phyloP scores from a whole-genome alignment of 257 asterid species.

The Orobanche coerulescens region DNA sequence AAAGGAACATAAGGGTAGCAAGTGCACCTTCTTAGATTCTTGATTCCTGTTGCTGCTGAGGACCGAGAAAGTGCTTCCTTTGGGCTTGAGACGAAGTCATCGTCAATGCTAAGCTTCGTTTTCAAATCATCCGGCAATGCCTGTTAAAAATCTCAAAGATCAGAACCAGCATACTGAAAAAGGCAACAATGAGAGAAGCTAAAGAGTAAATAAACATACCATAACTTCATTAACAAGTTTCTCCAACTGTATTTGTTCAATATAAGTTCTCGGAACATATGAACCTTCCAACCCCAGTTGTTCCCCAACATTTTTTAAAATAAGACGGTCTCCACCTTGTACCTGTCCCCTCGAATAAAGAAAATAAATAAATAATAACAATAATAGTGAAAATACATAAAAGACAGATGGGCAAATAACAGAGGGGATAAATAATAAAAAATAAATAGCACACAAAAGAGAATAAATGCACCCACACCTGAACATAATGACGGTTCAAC shows the following conservation, averaged over 20 bases:
- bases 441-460: neutral
- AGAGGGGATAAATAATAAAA: neutral
- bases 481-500: constrained; percentile 79
- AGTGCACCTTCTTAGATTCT: constrained; percentile 52
- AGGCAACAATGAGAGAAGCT: constrained; percentile 2
- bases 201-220: constrained; percentile 51
- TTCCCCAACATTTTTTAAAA: constrained; percentile 59
- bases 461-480: constrained; percentile 45
- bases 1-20: too few relatives aligned
- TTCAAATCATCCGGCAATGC: constrained; percentile 92
- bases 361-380: neutral
- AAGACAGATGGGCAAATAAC: neutral
- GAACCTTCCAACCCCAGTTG: constrained; percentile 88
- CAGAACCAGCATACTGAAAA: constrained; percentile 20
- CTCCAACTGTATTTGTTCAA: constrained; percentile 96
- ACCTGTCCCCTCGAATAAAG: constrained; percentile 39
- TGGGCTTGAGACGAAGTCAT: constrained; percentile 77
- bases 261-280: constrained; percentile 80
- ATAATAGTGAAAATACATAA: neutral
- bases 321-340: constrained; percentile 83
- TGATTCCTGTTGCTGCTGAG: constrained; percentile 53
- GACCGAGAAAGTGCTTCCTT: constrained; percentile 78
- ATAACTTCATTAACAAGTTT: constrained; percentile 86
- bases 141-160: constrained; percentile 36
- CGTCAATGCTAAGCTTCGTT: constrained; percentile 87